These are phyloP conservation scores for Shiraia bambusicola DNA, from an alignment of 2,329 filamentous ascomycete genomes.

Conservation along the genomic window DNA sequence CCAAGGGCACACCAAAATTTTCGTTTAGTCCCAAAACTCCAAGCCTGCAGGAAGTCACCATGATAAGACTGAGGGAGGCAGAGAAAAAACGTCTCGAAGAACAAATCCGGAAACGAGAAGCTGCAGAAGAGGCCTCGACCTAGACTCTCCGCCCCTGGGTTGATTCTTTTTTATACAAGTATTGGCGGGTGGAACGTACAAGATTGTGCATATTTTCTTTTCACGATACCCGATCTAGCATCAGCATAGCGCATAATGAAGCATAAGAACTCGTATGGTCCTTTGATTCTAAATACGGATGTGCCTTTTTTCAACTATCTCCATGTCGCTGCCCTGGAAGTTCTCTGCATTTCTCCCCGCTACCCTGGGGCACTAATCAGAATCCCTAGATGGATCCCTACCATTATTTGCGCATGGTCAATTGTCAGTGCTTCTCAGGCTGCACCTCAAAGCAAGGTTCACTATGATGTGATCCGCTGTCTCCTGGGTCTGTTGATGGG, in stretches of 20 bases:
- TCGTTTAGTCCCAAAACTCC: conserved; percentile 44
- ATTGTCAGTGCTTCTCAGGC: conserved; percentile 42
- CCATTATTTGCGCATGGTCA: conserved; percentile 41
- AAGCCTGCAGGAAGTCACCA: conserved; percentile 46
- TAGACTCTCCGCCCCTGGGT: no score
- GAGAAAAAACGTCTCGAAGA: conserved; percentile 49
- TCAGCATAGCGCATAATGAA: no score
- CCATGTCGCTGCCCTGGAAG: background rate
- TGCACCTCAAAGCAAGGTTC: conserved; percentile 33
- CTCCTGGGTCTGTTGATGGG: conserved; percentile 46
- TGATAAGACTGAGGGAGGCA: conserved; percentile 49
- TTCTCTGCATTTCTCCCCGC: background rate
- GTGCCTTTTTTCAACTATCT: background rate
- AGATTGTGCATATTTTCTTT: no score
- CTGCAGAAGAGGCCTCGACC: conserved; percentile 22
- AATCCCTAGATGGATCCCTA: conserved; percentile 36
- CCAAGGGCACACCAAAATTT: conserved; percentile 38
- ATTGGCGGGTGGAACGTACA: background rate
- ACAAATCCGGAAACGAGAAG: conserved; percentile 46
- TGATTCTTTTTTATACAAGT: no score
- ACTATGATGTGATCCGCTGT: conserved; percentile 44
- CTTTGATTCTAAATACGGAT: no score
- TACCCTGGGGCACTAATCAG: conserved; percentile 2
- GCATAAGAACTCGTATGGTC: no score
- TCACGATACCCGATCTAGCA: no score